Evolutionary conservation across 75 land plant genomes (phyloP), one percentile per base, ranked within the genome.

Genomic region (Selaginella tamariscina): DNA sequence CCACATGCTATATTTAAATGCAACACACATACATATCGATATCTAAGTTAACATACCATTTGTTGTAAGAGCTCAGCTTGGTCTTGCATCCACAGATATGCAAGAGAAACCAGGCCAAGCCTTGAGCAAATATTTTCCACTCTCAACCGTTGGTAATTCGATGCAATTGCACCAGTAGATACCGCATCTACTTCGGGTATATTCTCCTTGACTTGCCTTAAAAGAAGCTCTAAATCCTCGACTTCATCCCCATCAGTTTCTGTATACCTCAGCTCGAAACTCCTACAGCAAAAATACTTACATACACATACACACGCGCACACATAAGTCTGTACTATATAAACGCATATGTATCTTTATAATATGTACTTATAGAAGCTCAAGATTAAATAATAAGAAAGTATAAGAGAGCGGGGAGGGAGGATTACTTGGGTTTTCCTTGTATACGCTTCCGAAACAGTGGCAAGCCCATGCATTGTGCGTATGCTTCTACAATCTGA

Each of bases 51-150:
- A 65, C 27, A 80, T 79, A 89, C 96, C 91, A 94, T 89, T 80
- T 89, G 84, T 57, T 89, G 79, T 33, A 94, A 88, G 27, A 94
- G 88, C 33, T 67, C 29, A 9, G 79, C 74, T 71, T 94, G 98
- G 63, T 94, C 86, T 71, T 87, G 96, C 60, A 85, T 87, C 98
- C 98, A 94, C 30, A 94, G 77, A 75, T 76, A 89, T 75, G 98
- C 96, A 70, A 94, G 68, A 56, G 96, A 94, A 68, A 94, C 82
- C 31, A 94, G 91, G 54, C 88, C 91, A 66, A 94, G 73, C 77
- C 98, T 78, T 15, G 98, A 83, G 74, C 98, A 94, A 63, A 94
- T 81, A 80, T 81, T 89, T 65, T 94, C 98, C n/a, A 94, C 86
- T 31, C 98, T 73, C 60, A 87, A 68, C 39, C 98, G 82, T 66